A percentile compares a stretch with the other conserved stretches of the same genome.
Conservation (phyloP, 495 filamentous ascomycete genomes). For the Hypoxylon lienhwacheense region DNA sequence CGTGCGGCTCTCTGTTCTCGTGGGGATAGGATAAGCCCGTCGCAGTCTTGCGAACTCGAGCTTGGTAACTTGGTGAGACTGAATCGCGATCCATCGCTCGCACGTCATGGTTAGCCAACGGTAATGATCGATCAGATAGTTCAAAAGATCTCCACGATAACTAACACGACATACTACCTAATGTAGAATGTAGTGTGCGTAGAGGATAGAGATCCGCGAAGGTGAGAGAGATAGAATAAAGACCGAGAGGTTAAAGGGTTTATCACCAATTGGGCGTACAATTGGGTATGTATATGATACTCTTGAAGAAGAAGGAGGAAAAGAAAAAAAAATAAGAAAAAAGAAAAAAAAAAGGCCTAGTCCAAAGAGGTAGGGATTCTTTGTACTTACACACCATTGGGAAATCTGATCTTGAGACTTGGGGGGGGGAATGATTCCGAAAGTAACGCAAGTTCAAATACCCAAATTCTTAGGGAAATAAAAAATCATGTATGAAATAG, state of each 20-base stretch:
- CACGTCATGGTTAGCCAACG: conserved; percentile 36
- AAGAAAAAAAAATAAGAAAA: background rate
- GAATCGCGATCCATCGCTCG: conserved; percentile 33
- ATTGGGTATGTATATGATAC: conserved; percentile 15
- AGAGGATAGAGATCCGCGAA: conserved; percentile 5
- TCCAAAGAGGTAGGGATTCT: conserved; percentile 8
- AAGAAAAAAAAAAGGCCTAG: conserved; percentile 8
- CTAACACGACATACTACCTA: conserved; percentile 17
- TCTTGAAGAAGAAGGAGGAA: background rate
- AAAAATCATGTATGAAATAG: conserved; percentile 21
- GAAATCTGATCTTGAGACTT: background rate
- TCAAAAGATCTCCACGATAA: conserved; percentile 11
- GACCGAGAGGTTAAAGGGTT: background rate
- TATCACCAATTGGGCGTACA: conserved; percentile 16
- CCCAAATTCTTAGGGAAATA: background rate
- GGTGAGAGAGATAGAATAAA: conserved; percentile 2
- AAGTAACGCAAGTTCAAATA: conserved; percentile 3
- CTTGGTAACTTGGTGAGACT: conserved; percentile 37
- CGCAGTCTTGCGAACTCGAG: conserved; percentile 34
- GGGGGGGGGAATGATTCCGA: conserved; percentile 3
- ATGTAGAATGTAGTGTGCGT: conserved; percentile 8
- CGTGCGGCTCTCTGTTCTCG: conserved; percentile 33
- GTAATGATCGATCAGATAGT: background rate
- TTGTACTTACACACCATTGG: conserved; percentile 35
- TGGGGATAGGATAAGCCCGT: conserved; percentile 24